These are phyloP conservation scores for Lepiota venenata DNA, from an alignment of 768 basidiomycete species.

Conservation along the genomic window DNA sequence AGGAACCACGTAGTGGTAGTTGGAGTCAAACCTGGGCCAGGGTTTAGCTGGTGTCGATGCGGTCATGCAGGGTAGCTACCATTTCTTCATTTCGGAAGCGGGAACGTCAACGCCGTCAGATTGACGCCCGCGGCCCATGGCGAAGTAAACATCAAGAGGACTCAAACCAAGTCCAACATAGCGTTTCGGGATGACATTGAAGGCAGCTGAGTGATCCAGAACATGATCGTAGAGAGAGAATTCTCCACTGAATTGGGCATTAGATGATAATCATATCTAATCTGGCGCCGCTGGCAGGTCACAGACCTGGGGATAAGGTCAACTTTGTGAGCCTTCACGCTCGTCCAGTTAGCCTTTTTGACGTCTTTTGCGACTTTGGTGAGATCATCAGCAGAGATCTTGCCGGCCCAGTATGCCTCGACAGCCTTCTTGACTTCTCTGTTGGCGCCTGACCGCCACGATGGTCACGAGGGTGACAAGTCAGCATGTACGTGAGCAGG, in stretches of 20 bases:
- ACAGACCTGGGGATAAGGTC: slow-evolving; percentile 88
- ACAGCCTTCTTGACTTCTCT: slow-evolving; percentile 98
- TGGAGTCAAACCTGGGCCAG: slow-evolving; percentile 85
- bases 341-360: slow-evolving; percentile 85
- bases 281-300: slow-evolving; percentile 6
- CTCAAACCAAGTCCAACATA: slow-evolving; percentile 86
- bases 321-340: slow-evolving; percentile 81
- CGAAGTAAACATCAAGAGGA: slow-evolving; percentile 93
- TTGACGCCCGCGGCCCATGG: slow-evolving; percentile 99
- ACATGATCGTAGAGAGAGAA: slow-evolving; percentile 99
- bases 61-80: slow-evolving; percentile 48
- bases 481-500: neutral
- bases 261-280: slow-evolving; percentile 14
- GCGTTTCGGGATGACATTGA: slow-evolving; percentile 96
- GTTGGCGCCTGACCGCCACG: slow-evolving; percentile 63
- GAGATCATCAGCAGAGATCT: slow-evolving; percentile 83
- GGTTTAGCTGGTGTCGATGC: slow-evolving; percentile 8
- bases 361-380: slow-evolving; percentile 84
- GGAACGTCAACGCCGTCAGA: slow-evolving; percentile 93
- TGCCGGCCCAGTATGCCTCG: slow-evolving; percentile 97
- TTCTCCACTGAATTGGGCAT: slow-evolving; percentile 68
- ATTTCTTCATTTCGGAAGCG: slow-evolving; percentile 99
- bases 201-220: slow-evolving; percentile 92
- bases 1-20: slow-evolving; percentile 98
- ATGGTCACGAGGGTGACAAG: slow-evolving; percentile 8